Percentiles rank a stretch among this genome's conserved stretches.
phyloP scores from a whole-genome alignment of 192 early-diverging fungal species.

The Coemansia sp. region DNA sequence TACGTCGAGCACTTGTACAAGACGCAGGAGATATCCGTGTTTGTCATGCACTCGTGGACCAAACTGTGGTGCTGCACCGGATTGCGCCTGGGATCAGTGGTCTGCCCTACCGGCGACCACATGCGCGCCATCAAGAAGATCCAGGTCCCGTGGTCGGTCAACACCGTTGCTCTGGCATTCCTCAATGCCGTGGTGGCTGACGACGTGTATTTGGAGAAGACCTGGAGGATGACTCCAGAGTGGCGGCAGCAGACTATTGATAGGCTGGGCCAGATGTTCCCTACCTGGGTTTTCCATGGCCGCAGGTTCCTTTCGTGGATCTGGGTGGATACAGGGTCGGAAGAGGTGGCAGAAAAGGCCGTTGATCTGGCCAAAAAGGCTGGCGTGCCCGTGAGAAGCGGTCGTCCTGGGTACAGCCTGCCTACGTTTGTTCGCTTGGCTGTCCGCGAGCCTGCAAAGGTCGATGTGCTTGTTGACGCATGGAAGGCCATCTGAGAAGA shows the following conservation, averaged over 20 bases:
- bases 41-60: constrained; percentile 91
- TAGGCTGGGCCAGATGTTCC: constrained; percentile 29
- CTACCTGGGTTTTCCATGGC: constrained; percentile 67
- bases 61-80: constrained; percentile 94
- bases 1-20: constrained; percentile 62
- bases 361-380: constrained; percentile 64
- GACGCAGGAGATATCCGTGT: constrained; percentile 69
- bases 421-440: constrained; percentile 75
- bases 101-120: constrained; percentile 77
- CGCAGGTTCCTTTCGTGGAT: constrained; percentile 81
- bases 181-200: constrained; percentile 74
- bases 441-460: constrained; percentile 67
- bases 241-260: constrained; percentile 60
- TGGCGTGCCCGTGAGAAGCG: constrained; percentile 83
- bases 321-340: constrained; percentile 73
- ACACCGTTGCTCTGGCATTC: constrained; percentile 81
- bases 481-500: constrained; percentile 61
- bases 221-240: constrained; percentile 70
- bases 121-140: constrained; percentile 70
- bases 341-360: constrained; percentile 59
- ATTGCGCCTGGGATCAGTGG: constrained; percentile 80
- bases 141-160: constrained; percentile 92
- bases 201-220: constrained; percentile 64
- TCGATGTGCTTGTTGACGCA: constrained; percentile 67
- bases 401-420: constrained; percentile 70